Percentiles rank a stretch among this genome's conserved stretches.
phyloP scores from a whole-genome alignment of 148 eudicot species.

The Vaccinium corymbosum region DNA sequence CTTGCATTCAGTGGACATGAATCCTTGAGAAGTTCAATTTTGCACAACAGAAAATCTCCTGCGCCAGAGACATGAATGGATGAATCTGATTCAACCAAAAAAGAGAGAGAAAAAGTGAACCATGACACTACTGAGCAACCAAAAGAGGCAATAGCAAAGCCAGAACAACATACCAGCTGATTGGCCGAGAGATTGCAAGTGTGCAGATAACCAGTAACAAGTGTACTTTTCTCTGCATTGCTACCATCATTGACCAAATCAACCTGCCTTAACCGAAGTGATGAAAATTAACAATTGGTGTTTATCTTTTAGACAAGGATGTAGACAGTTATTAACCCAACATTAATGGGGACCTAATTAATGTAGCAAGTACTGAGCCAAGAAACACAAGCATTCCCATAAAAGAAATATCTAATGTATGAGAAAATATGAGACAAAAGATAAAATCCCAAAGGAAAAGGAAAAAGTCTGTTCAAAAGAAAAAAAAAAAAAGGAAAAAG shows the following conservation, averaged over 20 bases:
- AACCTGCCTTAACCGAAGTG: conserved; percentile 42
- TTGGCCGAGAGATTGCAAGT: conserved; percentile 77
- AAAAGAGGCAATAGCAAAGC: conserved; percentile 10
- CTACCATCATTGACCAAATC: conserved; percentile 50
- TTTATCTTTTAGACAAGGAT: not conserved
- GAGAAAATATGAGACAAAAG: not conserved
- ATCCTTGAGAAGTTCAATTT: conserved; percentile 78
- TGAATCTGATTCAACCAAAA: conserved; percentile 44
- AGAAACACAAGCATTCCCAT: not conserved
- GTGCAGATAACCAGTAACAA: conserved; percentile 83
- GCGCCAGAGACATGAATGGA: conserved; percentile 74
- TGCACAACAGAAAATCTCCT: conserved; percentile 81
- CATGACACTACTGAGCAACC: not conserved
- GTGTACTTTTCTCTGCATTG: conserved; percentile 61
- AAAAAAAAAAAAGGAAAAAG: not conserved
- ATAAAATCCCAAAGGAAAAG: not conserved
- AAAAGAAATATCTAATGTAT: conserved; percentile 4
- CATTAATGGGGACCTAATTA: not conserved
- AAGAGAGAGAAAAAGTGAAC: conserved; percentile 12
- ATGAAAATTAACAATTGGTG: not conserved
- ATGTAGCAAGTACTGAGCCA: not conserved
- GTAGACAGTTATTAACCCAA: not conserved
- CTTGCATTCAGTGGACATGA: conserved; percentile 67
- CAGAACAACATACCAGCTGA: conserved; percentile 65
- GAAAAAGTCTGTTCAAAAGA: too few species aligned